Evolutionary conservation across 2,329 filamentous ascomycete genomes (phyloP).

Genomic region (Aureobasidium pullulans): DNA sequence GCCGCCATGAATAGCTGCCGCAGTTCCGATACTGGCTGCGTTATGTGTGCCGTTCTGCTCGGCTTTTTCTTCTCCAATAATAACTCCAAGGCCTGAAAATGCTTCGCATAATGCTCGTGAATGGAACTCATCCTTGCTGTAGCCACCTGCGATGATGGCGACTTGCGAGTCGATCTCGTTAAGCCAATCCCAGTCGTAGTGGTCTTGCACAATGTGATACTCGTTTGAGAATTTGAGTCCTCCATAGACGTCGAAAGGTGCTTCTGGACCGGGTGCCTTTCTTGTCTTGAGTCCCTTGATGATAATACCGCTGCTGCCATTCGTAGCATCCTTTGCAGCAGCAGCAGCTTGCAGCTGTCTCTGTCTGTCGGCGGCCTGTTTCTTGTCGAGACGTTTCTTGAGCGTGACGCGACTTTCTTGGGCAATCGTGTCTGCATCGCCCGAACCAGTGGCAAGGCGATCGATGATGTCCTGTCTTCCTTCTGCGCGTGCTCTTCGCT

Average conservation of each 20-base stretch:
- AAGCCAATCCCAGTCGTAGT: conserved; percentile 70
- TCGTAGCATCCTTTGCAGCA: conserved; percentile 24
- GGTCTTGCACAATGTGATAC: conserved; percentile 61
- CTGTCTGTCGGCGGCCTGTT: conserved; percentile 38
- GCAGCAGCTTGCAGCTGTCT: conserved; percentile 38
- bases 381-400: conserved; percentile 63
- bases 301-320: conserved; percentile 37
- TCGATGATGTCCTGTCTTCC: conserved; percentile 63
- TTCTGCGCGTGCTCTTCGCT: conserved; percentile 56
- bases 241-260: conserved; percentile 82
- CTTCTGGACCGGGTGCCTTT: conserved; percentile 54
- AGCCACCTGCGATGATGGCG: conserved; percentile 69
- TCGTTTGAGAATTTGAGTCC: conserved; percentile 59
- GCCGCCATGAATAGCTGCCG: conserved; percentile 34
- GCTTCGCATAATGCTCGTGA: conserved; percentile 76
- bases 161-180: conserved; percentile 59
- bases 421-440: conserved; percentile 50
- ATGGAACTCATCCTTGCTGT: conserved; percentile 75
- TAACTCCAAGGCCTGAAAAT: conserved; percentile 81
- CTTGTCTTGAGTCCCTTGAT: conserved; percentile 74
- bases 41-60: conserved; percentile 34
- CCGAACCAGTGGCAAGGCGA: conserved; percentile 56
- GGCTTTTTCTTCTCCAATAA: conserved; percentile 65
- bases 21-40: conserved; percentile 25
- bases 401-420: conserved; percentile 56